Conservation (phyloP, 2,329 filamentous ascomycete genomes). For the Monosporascus sp. region DNA sequence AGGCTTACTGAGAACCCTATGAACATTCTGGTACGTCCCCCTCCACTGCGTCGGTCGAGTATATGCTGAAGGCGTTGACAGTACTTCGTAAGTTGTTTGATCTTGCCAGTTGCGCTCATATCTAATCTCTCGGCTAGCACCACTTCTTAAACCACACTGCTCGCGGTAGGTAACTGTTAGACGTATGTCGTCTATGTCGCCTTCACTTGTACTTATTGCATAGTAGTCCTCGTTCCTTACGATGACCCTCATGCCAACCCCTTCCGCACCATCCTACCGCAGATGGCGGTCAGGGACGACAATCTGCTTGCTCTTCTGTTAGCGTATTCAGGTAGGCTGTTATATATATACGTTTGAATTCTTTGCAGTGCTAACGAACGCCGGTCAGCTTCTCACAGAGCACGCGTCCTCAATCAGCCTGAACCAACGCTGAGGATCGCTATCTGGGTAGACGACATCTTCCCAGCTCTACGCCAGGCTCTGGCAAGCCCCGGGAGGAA, state of each 20-base stretch:
- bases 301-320: slow-evolving; percentile 73
- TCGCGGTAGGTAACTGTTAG: slow-evolving; percentile 43
- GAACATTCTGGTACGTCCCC: slow-evolving; percentile 57
- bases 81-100: slow-evolving; percentile 41
- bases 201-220: slow-evolving; percentile 39
- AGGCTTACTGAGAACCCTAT: slow-evolving; percentile 67
- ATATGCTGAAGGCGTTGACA: slow-evolving; percentile 21
- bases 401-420: slow-evolving; percentile 65
- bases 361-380: slow-evolving; percentile 9
- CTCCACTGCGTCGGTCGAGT: neutral
- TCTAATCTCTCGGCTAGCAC: slow-evolving; percentile 29
- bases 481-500: slow-evolving; percentile 56
- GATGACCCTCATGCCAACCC: slow-evolving; percentile 49
- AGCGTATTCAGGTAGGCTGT: slow-evolving; percentile 58
- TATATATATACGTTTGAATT: neutral
- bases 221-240: slow-evolving; percentile 43
- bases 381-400: slow-evolving; percentile 64
- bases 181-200: slow-evolving; percentile 50
- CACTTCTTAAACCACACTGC: slow-evolving; percentile 77
- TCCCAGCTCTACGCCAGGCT: slow-evolving; percentile 64
- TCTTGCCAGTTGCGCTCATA: neutral
- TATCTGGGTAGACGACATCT: slow-evolving; percentile 73
- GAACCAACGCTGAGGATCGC: slow-evolving; percentile 76
- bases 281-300: slow-evolving; percentile 62
- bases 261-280: slow-evolving; percentile 43